Conservation (phyloP, 1,284 basidiomycete species). For the Sporisorium exsertum region DNA sequence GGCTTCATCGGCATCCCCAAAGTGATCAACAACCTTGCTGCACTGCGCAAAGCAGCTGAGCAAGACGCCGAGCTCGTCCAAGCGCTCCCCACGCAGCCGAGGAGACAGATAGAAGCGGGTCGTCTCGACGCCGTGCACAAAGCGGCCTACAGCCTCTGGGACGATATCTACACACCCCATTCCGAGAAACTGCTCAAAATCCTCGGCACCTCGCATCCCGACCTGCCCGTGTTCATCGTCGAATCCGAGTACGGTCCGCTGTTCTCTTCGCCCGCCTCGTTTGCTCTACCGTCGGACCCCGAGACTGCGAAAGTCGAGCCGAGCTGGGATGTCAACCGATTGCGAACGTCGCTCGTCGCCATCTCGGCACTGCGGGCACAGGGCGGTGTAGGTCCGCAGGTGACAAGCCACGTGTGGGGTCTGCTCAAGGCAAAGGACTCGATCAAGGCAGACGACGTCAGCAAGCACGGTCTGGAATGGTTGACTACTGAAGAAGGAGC, state of each 20-base stretch:
- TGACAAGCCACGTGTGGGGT: constrained; percentile 91
- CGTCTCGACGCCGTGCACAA: constrained; percentile 43
- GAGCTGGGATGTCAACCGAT: constrained; percentile 79
- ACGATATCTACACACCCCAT: constrained; percentile 90
- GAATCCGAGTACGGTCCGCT: constrained; percentile 87
- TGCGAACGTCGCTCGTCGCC: constrained; percentile 87
- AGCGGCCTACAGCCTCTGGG: constrained; percentile 74
- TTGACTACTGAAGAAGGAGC: constrained; percentile 89
- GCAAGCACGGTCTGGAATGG: constrained; percentile 78
- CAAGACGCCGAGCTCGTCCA: constrained; percentile 56
- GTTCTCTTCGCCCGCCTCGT: constrained; percentile 78
- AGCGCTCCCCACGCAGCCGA: constrained; percentile 56
- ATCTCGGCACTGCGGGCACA: constrained; percentile 89
- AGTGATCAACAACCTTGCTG: constrained; percentile 69
- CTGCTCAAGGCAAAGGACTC: constrained; percentile 79
- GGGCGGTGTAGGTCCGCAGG: constrained; percentile 87
- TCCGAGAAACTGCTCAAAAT: constrained; percentile 88
- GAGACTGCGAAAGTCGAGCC: constrained; percentile 60
- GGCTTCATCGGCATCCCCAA: constrained; percentile 92
- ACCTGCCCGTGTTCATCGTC: constrained; percentile 84
- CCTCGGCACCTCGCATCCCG: constrained; percentile 80
- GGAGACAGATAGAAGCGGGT: constrained; percentile 54
- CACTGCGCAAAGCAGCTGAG: constrained; percentile 63
- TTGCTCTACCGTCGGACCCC: constrained; percentile 37
- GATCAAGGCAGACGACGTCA: constrained; percentile 69